These are phyloP conservation scores for Penicillium sp. DNA, from an alignment of 2,329 filamentous ascomycete genomes.

Conservation along the genomic window DNA sequence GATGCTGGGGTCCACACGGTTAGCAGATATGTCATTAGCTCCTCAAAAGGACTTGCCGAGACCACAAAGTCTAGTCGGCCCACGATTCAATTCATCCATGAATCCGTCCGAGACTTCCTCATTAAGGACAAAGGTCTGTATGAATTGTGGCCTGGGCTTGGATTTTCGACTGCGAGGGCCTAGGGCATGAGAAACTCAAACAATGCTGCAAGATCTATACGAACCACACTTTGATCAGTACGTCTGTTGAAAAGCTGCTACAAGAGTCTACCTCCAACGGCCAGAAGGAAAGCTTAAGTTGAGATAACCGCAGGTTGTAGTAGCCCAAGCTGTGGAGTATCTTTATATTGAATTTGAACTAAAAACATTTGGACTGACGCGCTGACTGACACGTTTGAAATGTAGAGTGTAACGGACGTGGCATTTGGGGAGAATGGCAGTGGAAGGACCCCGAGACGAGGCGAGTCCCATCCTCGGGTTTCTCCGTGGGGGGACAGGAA, in stretches of 20 bases:
- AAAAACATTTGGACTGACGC: too few relatives aligned
- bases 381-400: too few relatives aligned
- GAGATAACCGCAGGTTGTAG: too few relatives aligned
- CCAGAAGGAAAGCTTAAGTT: background rate
- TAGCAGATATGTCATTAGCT: constrained; percentile 21
- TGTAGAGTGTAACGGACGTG: too few relatives aligned
- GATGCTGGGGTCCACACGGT: background rate
- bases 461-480: too few relatives aligned
- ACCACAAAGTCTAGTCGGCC: constrained; percentile 21
- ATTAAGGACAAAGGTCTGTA: constrained; percentile 30
- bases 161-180: constrained; percentile 25
- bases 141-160: constrained; percentile 34
- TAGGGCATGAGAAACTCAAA: constrained; percentile 48
- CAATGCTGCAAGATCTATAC: constrained; percentile 23
- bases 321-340: too few relatives aligned
- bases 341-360: too few relatives aligned
- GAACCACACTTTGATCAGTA: background rate
- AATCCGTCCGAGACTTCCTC: constrained; percentile 37
- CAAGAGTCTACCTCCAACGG: background rate
- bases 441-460: too few relatives aligned
- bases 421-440: too few relatives aligned
- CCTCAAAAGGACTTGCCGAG: constrained; percentile 36
- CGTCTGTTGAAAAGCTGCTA: background rate
- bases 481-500: too few relatives aligned
- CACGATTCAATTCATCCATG: constrained; percentile 39